Conservation (phyloP, 2,329 filamentous ascomycete species). For the Cladophialophora psammophila region DNA sequence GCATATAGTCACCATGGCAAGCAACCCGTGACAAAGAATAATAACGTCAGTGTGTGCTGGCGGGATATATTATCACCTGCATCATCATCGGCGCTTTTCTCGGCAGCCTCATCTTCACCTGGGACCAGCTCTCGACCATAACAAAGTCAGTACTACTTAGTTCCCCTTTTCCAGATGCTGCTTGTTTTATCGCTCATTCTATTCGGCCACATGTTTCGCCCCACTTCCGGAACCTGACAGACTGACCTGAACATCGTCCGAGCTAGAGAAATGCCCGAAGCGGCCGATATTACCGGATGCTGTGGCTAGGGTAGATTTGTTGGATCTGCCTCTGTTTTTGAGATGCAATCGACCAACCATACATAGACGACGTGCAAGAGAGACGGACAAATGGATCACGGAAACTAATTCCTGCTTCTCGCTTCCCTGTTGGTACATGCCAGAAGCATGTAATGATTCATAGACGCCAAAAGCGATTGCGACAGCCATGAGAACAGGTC, state of each 20-base stretch:
- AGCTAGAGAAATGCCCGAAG: background rate
- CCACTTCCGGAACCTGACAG: background rate
- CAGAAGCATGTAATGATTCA: no score
- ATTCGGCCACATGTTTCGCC: no score
- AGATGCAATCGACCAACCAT: background rate
- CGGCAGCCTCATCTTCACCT: constrained; percentile 77
- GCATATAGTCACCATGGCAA: background rate
- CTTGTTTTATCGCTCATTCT: no score
- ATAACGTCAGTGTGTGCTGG: constrained; percentile 45
- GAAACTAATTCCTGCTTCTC: no score
- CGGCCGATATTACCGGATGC: background rate
- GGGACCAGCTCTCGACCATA: constrained; percentile 48
- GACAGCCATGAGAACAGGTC: no score
- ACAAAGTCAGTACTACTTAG: background rate
- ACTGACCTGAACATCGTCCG: background rate
- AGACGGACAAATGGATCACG: background rate
- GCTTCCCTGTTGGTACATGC: no score
- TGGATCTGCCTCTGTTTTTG: background rate
- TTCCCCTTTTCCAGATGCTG: background rate
- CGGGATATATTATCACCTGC: constrained; percentile 79
- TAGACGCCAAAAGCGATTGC: no score
- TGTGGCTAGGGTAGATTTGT: background rate
- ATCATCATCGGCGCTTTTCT: constrained; percentile 79
- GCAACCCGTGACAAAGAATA: background rate
- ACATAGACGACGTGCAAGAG: background rate